Evolutionary conservation across 192 early-diverging fungal species (phyloP).

Genomic region (Podochytrium sp.): DNA sequence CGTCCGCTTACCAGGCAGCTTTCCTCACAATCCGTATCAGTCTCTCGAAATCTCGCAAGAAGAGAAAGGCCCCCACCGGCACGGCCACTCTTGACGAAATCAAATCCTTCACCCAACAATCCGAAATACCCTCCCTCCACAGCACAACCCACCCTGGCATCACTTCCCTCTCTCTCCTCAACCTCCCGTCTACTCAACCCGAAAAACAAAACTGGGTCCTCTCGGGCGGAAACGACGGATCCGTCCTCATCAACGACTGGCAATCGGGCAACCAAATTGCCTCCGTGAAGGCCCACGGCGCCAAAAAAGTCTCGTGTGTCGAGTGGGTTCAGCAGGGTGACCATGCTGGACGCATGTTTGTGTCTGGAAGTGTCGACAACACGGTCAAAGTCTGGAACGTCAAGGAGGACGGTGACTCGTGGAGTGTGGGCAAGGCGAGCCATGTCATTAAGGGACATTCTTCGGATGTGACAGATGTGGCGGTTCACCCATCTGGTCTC

Average conservation of each 20-base stretch:
- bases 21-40: conserved; percentile 26
- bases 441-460: conserved; percentile 70
- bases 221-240: conserved; percentile 82
- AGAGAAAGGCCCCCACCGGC: conserved; percentile 78
- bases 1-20: background rate
- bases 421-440: conserved; percentile 23
- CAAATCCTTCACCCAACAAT: conserved; percentile 55
- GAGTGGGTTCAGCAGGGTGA: conserved; percentile 62
- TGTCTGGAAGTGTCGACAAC: conserved; percentile 81
- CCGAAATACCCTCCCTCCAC: conserved; percentile 67
- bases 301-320: conserved; percentile 76
- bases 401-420: conserved; percentile 28
- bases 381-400: conserved; percentile 69
- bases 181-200: conserved; percentile 5
- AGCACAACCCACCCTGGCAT: conserved; percentile 76
- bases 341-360: conserved; percentile 54
- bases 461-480: conserved; percentile 73
- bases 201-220: conserved; percentile 56
- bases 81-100: conserved; percentile 72
- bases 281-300: conserved; percentile 77
- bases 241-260: conserved; percentile 73
- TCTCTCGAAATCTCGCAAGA: conserved; percentile 70
- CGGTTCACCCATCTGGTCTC: conserved; percentile 78
- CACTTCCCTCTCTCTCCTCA: conserved; percentile 37
- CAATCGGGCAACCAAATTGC: conserved; percentile 53